Percentiles rank a stretch among this genome's conserved stretches.
phyloP scores from a whole-genome alignment of 2,329 filamentous ascomycete genomes.

The Parascedosporium putredinis region DNA sequence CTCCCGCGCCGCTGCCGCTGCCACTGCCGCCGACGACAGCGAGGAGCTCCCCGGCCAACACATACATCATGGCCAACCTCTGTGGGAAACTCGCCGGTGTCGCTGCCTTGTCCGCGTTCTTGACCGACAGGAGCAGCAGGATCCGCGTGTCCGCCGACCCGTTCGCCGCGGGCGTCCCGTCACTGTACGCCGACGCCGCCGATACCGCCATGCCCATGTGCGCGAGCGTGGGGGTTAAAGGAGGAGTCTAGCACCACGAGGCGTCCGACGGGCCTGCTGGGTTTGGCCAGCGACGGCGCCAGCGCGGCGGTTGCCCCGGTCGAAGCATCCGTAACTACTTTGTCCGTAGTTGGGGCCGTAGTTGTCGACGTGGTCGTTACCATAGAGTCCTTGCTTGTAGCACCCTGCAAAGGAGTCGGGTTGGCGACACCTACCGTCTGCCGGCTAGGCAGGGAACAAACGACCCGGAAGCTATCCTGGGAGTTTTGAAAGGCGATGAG shows the following conservation, averaged over 20 bases:
- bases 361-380: no score
- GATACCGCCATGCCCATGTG: slow-evolving; percentile 47
- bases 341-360: no score
- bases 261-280: slow-evolving; percentile 8
- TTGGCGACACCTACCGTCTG: no score
- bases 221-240: slow-evolving; percentile 57
- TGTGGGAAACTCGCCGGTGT: slow-evolving; percentile 59
- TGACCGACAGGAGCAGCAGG: slow-evolving; percentile 48
- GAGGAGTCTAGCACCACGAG: slow-evolving; percentile 56
- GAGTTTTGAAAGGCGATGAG: slow-evolving; percentile 35
- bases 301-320: no score
- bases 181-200: slow-evolving; percentile 24
- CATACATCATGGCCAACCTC: slow-evolving; percentile 60
- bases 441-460: slow-evolving; percentile 28
- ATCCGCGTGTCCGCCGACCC: slow-evolving; percentile 25
- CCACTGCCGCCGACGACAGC: no score
- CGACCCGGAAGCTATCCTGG: slow-evolving; percentile 30
- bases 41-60: slow-evolving; percentile 50
- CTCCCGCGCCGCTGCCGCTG: no score
- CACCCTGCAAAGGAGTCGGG: no score
- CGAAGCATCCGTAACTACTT: no score
- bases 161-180: not conserved
- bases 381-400: no score
- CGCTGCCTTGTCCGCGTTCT: slow-evolving; percentile 57
- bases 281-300: not conserved